Conservation (phyloP, 2,329 filamentous ascomycete genomes). For the Microsporum ferrugineum region DNA sequence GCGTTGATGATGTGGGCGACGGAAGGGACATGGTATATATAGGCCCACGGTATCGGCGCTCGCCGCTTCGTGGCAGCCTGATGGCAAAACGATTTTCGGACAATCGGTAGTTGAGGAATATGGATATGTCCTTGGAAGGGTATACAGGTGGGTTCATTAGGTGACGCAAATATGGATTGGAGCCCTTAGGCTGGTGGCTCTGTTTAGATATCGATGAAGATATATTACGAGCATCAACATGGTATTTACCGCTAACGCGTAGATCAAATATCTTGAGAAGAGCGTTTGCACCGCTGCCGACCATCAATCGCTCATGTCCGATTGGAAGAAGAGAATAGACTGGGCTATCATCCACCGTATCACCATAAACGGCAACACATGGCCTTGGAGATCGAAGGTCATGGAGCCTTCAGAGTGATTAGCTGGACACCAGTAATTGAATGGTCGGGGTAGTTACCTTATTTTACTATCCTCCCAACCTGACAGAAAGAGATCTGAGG, state of each 20-base stretch:
- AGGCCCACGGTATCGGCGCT: conserved; percentile 31
- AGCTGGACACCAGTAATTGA: neutral
- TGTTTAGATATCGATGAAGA: conserved; percentile 9
- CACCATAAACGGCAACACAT: conserved; percentile 41
- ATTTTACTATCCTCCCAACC: conserved; percentile 49
- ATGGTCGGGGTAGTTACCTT: conserved; percentile 20
- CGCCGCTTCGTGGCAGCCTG: neutral
- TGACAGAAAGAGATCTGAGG: conserved; percentile 46
- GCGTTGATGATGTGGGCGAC: conserved; percentile 33
- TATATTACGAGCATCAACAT: conserved; percentile 20
- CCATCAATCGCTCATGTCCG: conserved; percentile 46
- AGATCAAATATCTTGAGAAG: conserved; percentile 54
- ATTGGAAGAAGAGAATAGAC: conserved; percentile 49
- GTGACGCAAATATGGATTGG: neutral
- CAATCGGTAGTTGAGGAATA: conserved; percentile 30
- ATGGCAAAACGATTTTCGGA: conserved; percentile 11
- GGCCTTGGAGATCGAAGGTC: conserved; percentile 45
- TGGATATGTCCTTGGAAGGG: conserved; percentile 29
- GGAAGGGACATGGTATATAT: conserved; percentile 37
- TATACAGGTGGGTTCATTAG: neutral
- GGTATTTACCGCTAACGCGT: conserved; percentile 31
- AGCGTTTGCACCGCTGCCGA: conserved; percentile 46
- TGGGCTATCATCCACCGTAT: conserved; percentile 46
- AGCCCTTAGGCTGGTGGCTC: neutral
- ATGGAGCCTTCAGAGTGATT: conserved; percentile 39